Evolutionary conservation across 2,329 filamentous ascomycete species (phyloP).

Genomic region (Cucurbitaria berberidis): DNA sequence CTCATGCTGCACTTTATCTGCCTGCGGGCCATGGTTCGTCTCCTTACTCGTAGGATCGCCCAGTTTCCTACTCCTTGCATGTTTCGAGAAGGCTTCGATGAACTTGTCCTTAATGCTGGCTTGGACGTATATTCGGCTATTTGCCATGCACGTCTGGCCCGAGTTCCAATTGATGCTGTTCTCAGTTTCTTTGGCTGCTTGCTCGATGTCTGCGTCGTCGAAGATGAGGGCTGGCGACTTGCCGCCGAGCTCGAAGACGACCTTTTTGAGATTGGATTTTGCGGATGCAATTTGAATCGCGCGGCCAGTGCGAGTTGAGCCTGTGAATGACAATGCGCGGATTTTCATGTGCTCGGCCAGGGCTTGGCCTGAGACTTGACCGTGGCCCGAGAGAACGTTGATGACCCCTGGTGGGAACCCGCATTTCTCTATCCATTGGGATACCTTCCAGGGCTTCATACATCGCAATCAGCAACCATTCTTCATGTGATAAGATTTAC

Average conservation of each 20-base stretch:
- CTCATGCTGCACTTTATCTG: slow-evolving; percentile 31
- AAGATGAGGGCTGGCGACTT: slow-evolving; percentile 85
- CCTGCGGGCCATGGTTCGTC: slow-evolving; percentile 33
- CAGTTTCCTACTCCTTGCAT: slow-evolving; percentile 20
- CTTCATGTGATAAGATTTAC: too few relatives aligned
- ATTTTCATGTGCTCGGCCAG: slow-evolving; percentile 75
- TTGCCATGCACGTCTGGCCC: slow-evolving; percentile 66
- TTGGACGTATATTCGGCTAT: slow-evolving; percentile 63
- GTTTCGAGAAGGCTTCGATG: slow-evolving; percentile 20
- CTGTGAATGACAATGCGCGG: slow-evolving; percentile 83
- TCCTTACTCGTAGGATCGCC: slow-evolving; percentile 24
- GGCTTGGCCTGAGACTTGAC: slow-evolving; percentile 79
- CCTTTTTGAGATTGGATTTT: slow-evolving; percentile 82
- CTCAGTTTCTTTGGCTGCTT: slow-evolving; percentile 64
- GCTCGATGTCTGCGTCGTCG: slow-evolving; percentile 77
- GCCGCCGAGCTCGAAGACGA: slow-evolving; percentile 83
- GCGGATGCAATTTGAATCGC: slow-evolving; percentile 75
- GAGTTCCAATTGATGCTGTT: slow-evolving; percentile 60
- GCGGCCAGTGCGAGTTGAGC: slow-evolving; percentile 81
- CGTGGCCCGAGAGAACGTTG: slow-evolving; percentile 79
- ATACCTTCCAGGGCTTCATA: slow-evolving; percentile 74
- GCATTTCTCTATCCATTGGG: slow-evolving; percentile 75
- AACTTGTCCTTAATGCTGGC: slow-evolving; percentile 54
- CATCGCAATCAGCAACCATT: slow-evolving; percentile 33
- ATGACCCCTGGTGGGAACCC: slow-evolving; percentile 81